Conservation (phyloP, 768 basidiomycete genomes). For the Pisolithus orientalis region DNA sequence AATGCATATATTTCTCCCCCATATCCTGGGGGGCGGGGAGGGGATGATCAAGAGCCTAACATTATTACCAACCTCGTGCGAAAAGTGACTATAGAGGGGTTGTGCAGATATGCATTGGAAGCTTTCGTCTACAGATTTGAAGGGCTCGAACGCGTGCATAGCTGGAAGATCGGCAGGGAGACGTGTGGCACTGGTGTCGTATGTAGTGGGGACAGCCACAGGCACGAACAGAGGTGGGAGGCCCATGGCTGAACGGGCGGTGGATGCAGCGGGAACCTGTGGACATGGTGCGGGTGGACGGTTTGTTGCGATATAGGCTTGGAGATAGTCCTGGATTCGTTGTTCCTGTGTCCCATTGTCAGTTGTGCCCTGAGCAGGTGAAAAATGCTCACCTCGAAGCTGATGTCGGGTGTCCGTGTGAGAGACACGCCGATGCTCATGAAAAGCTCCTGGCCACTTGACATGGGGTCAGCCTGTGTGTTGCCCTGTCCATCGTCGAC, state of each 20-base stretch:
- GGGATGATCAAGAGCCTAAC: neutral
- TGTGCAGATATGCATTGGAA: constrained; percentile 37
- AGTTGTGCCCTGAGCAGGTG: no score
- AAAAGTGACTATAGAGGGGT: constrained; percentile 29
- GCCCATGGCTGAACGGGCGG: constrained; percentile 37
- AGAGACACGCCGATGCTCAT: constrained; percentile 22
- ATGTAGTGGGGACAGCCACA: constrained; percentile 12
- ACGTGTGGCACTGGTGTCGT: neutral
- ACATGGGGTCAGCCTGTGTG: neutral
- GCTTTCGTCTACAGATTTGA: constrained; percentile 17
- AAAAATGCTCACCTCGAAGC: constrained; percentile 23
- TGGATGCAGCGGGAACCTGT: constrained; percentile 37
- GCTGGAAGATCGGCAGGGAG: constrained; percentile 13
- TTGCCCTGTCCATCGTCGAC: no score
- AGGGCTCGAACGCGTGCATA: constrained; percentile 23
- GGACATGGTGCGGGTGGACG: constrained; percentile 45
- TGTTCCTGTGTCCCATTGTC: constrained; percentile 39
- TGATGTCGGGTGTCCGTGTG: constrained; percentile 9
- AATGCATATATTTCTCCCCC: neutral
- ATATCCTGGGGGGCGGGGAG: neutral
- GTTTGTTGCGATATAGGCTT: constrained; percentile 40
- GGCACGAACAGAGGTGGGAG: constrained; percentile 51
- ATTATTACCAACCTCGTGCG: constrained; percentile 35
- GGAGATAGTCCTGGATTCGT: constrained; percentile 49
- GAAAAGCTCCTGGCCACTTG: constrained; percentile 12